Evolutionary conservation across 148 eudicot species (phyloP).

Genomic region (Nepenthes mirabilis): DNA sequence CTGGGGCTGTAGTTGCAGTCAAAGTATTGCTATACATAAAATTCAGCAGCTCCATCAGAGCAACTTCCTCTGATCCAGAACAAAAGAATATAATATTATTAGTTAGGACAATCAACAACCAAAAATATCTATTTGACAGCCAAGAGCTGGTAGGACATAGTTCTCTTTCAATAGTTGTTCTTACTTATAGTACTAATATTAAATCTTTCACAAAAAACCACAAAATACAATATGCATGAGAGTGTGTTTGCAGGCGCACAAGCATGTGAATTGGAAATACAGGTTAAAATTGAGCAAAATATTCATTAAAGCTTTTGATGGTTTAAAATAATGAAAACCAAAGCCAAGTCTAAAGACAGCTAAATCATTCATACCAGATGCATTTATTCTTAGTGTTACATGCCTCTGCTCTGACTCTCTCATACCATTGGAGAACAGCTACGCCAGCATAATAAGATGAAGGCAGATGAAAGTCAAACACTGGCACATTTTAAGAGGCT

Average conservation of each 20-base stretch:
- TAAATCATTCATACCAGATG: constrained; percentile 52
- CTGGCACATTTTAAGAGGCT: not conserved
- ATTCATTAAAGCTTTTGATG: not conserved
- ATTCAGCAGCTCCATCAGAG: constrained; percentile 72
- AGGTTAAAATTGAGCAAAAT: not conserved
- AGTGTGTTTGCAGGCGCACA: no score
- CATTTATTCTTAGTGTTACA: constrained; percentile 76
- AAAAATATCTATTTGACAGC: not conserved
- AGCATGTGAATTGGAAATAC: not conserved
- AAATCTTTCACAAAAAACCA: no score
- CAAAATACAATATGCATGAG: no score
- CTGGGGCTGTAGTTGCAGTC: constrained; percentile 42
- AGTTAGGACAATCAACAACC: not conserved
- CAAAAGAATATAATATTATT: not conserved
- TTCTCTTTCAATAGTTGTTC: no score
- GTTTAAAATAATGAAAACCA: not conserved
- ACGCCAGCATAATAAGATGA: constrained; percentile 3
- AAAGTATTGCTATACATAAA: constrained; percentile 66
- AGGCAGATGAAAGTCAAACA: not conserved
- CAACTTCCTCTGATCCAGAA: constrained; percentile 63
- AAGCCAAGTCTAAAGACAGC: not conserved
- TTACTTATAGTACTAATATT: no score
- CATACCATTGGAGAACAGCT: constrained; percentile 98
- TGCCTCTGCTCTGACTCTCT: constrained; percentile 95
- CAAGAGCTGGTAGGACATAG: not conserved